Base-by-base conservation (phyloP, 306 rosid species). In the Prunus davidiana region DNA sequence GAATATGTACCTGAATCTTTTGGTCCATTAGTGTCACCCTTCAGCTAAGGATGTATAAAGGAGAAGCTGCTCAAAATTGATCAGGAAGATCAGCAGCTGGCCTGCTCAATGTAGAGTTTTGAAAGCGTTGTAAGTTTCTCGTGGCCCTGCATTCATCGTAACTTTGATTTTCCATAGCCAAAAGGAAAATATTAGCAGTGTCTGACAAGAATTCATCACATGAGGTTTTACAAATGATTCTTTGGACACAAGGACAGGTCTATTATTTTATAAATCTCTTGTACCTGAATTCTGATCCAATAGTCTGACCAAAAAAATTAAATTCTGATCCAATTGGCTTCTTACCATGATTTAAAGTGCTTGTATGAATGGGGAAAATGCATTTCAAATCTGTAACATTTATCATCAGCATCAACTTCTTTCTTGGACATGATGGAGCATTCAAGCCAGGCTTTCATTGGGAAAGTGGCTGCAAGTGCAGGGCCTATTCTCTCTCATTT, bases 121-220 rank as follows among this genome's bases (percentile, higher is more conserved):
- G 55, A 64, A 45, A 54, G 51, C 60, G 61, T 52, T 38, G 78
- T 74, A 74, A 74, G 79, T 74, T 68, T 69, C 52, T 75, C 5
- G 75, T 14, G 14, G 38, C 67, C 61, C 46, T 22, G 58, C 58
- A 27, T 55, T 27, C 11, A 20, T 47, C 24, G 14, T 32, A 49
- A 45, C 18, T 72, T 24, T n/a, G 47, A 19, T 79, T 64, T 32
- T 45, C 54, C 46, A 67, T 34, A 20, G 47, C 72, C 47, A 43
- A 73, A 30, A 73, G 28, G 63, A 56, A 69, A 41, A 20, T 20
- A 58, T 41, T 27, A 32, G 72, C 74, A 28, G 18, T 56, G 22
- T 57, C 75, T 30, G 30, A 30, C 24, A 12, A 54, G 74, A 65
- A 15, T 25, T 73, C 27, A 28, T 74, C 58, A 2, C 58, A 13